Conservation (phyloP, 208 protist genomes). For the Crithidia brevicula region DNA sequence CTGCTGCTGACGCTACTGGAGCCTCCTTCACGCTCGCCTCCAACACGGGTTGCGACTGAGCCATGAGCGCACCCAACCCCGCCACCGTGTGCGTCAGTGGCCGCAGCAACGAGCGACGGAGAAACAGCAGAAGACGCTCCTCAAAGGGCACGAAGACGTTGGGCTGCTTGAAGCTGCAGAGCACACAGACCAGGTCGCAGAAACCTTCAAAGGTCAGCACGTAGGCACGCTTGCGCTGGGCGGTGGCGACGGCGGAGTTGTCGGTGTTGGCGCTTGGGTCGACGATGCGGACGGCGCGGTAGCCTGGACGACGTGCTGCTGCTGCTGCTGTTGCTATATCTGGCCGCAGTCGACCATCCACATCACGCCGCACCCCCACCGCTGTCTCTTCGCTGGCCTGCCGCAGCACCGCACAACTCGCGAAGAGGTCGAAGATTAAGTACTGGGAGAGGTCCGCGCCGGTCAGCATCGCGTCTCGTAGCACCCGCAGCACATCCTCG, state of each 20-base stretch:
- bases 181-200: conserved; percentile 79
- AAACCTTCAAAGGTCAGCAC: conserved; percentile 85
- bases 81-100: conserved; percentile 76
- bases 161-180: conserved; percentile 88
- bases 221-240: conserved; percentile 27
- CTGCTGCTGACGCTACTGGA: background rate
- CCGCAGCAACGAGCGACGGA: conserved; percentile 75
- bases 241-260: conserved; percentile 7
- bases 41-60: conserved; percentile 22
- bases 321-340: background rate
- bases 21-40: conserved; percentile 1
- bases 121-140: conserved; percentile 65
- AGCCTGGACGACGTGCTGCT: conserved; percentile 36
- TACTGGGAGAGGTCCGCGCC: conserved; percentile 89
- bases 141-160: conserved; percentile 85
- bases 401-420: conserved; percentile 64
- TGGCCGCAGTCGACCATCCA: conserved; percentile 57
- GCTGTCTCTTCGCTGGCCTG: conserved; percentile 57
- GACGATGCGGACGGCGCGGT: conserved; percentile 64
- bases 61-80: conserved; percentile 36
- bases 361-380: conserved; percentile 49
- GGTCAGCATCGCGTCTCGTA: conserved; percentile 89
- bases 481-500: conserved; percentile 72
- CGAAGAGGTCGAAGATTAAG: conserved; percentile 84
- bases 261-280: conserved; percentile 36